Base-by-base conservation (phyloP, 2,329 filamentous ascomycete genomes). In the Grosmannia penicillata region DNA sequence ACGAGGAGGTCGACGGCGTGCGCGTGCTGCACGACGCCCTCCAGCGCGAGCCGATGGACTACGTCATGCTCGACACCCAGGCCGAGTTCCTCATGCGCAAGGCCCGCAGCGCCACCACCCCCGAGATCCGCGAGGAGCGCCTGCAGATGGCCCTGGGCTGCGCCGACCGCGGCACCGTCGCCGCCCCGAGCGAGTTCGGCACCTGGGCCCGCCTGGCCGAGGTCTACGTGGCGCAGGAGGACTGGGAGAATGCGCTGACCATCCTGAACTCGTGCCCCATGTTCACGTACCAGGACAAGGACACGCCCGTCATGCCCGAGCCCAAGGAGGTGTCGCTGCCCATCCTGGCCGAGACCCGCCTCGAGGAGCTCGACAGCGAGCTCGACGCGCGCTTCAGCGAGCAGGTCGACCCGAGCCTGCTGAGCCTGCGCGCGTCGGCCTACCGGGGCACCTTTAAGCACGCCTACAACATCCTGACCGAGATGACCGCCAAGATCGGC, bases 271-370 rank as follows among this genome's bases (percentile, higher is more conserved):
- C 91, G 15, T 98, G 91, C 57, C 91, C 91, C 8, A 98, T 98
- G 91, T 98, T 98, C 58, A 98, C 91, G 7, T 96, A 98, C 58
- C 91, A 96, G 59, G 91, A 98, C 60, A 96, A 95, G 58, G 91
- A 98, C 56, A 81, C 86, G 6, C 91, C 91, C 4, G 63, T 91
- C 43, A 89, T 96, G 81, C 91, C 91, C 1, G 86, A 94, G 53
- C 87, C 91, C 0, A 80, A 82, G 50, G 82, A 86, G 40, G 82
- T 96, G 30, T 76, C 82, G 48, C 71, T 98, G 13, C 91, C 91
- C 0, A 82, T 89, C 14, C 69, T 96, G 37, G 72, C 82, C 1
- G 91, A 96, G 57, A 93, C 84, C 15, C 75, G 87, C 41, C 74
- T 95, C 38, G 91, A 98, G 49, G 91, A 98, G 54, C 94, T 98